These are phyloP conservation scores for Cordyceps fumosorosea DNA, from an alignment of 2,329 filamentous ascomycete genomes.

Conservation along the genomic window DNA sequence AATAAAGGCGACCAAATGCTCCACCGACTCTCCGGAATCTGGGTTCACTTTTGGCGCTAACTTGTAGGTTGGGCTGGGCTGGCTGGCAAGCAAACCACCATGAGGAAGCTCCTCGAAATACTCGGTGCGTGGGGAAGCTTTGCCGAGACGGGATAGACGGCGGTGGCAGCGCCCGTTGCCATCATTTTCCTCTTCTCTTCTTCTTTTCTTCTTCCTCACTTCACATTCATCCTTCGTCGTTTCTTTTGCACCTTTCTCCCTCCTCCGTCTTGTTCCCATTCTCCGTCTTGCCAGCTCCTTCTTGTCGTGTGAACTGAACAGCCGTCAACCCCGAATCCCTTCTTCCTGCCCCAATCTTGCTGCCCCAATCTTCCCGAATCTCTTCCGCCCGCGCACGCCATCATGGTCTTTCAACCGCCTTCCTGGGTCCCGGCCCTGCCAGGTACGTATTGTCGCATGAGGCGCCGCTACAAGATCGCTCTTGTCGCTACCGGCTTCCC, in stretches of 20 bases:
- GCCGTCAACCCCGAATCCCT: neutral
- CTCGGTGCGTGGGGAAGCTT: neutral
- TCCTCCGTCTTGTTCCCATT: neutral
- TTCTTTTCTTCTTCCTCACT: neutral
- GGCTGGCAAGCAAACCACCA: neutral
- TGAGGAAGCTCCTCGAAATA: neutral
- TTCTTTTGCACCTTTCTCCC: neutral
- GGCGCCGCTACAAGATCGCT: no score
- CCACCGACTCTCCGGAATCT: neutral
- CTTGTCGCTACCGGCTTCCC: neutral
- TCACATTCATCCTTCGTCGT: neutral
- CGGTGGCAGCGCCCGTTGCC: neutral
- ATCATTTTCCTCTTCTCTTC: neutral
- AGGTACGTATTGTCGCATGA: slow-evolving; percentile 29
- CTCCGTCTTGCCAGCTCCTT: neutral
- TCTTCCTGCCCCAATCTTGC: neutral
- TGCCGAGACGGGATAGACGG: neutral
- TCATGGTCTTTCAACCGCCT: slow-evolving; percentile 54
- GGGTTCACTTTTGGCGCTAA: no score
- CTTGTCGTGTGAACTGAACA: neutral
- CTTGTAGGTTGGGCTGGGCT: no score
- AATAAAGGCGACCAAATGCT: neutral
- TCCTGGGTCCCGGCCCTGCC: slow-evolving; percentile 55
- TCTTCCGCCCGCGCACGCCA: neutral
- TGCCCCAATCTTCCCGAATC: neutral